These are phyloP conservation scores for Populus pruinosa DNA, from an alignment of 345 rosid species.

Conservation along the genomic window DNA sequence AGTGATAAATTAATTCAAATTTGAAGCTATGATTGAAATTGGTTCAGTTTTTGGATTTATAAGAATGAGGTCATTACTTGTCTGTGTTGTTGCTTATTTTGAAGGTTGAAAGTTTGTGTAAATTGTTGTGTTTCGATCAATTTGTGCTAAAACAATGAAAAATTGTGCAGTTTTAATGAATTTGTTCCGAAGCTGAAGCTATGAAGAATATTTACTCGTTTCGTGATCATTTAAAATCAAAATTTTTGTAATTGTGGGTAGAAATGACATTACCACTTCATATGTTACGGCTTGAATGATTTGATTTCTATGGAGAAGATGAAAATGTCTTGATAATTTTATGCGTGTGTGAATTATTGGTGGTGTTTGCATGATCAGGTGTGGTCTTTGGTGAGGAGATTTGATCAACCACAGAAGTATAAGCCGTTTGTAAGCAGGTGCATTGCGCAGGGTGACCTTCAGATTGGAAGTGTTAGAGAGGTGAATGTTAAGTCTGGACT, in stretches of 20 bases:
- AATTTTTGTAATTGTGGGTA: not conserved
- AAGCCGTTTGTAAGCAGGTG: constrained; percentile 76
- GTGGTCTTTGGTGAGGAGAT: constrained; percentile 79
- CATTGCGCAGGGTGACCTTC: constrained; percentile 61
- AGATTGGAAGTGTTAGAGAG: constrained; percentile 79
- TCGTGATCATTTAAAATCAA: not conserved
- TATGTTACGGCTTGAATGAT: not conserved
- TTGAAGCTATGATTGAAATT: not conserved
- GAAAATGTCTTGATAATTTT: not conserved
- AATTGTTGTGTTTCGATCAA: too few relatives aligned
- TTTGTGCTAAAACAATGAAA: not conserved
- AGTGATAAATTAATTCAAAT: not conserved
- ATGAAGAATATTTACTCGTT: not conserved
- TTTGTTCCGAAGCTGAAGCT: not conserved
- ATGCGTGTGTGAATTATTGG: not conserved
- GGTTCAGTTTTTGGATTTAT: not conserved
- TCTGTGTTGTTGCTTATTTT: not conserved
- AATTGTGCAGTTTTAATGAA: not conserved
- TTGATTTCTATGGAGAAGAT: not conserved
- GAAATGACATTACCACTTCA: not conserved
- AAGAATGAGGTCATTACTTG: not conserved
- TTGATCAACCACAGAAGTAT: constrained; percentile 75
- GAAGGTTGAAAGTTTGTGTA: not conserved
- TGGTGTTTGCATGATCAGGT: constrained; percentile 39
- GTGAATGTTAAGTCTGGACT: constrained; percentile 76